Evolutionary conservation across 768 basidiomycete species (phyloP), one percentile per base, ranked within the genome.

Genomic region (Hygrophoropsis aurantiaca): DNA sequence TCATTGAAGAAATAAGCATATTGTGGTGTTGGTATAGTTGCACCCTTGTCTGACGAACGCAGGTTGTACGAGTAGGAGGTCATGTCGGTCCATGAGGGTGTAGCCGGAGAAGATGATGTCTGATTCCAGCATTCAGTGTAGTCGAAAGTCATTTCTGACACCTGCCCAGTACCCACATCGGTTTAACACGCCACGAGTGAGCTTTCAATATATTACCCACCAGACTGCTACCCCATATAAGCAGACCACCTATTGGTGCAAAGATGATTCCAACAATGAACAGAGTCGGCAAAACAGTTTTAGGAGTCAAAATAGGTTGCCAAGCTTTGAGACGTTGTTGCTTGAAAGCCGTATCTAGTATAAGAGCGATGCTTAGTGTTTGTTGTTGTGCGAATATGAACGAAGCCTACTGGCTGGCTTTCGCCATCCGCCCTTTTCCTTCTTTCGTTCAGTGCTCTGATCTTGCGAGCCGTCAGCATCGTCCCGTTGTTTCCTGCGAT

Each of bases 291-390:
- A 99, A 80, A 18, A 99, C 97, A 1, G 94, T 97, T 69, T 94
- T 94, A 4, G 97, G 97, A 4, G 94, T 97, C 39, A 98, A 79
- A 64, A 99, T 98, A 8, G 97, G 97, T 77, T 99, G 97, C 97
- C 97, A 99, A 61, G 97, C 97, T 74, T 97, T 98, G 63, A 99
- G 81, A 46, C 97, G 88, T 69, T 99, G 97, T 68, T 99, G 97
- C 73, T 97, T 98, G 81, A 97, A 97, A 33, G 94, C 95, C 49
- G 94, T 97, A 70, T 97, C 93, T 97, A 60, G 47, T 52, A 54
- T 24, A 36, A 37, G 37, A 44, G 52, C 53, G 56, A 50, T 58
- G 54, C 53, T 42, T 50, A 37, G 18, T 40, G 45, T 42, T 20
- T 41, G 16, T 16, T 41, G 44, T 46, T 38, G 50, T 45, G 41